Conservation (phyloP, 2,329 filamentous ascomycete genomes). For the Fusarium nelsonii region DNA sequence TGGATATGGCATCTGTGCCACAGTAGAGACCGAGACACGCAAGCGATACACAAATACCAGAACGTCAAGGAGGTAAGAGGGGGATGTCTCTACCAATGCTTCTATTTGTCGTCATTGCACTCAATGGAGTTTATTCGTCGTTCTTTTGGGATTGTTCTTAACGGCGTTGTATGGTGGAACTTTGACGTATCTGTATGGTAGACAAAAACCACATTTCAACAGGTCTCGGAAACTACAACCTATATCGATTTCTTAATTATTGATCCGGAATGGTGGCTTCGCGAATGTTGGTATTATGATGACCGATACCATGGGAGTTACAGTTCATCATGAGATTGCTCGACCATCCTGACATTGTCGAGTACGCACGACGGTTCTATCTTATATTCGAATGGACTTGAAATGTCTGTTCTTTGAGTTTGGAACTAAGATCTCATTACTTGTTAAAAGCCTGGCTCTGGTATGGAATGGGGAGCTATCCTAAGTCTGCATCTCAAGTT, state of each 20-base stretch:
- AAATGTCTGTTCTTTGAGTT: neutral
- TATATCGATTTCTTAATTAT: neutral
- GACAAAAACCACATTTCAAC: conserved; percentile 36
- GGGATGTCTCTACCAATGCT: neutral
- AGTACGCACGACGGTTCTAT: neutral
- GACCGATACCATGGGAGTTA: neutral
- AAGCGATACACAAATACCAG: neutral
- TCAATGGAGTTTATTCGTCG: conserved; percentile 41
- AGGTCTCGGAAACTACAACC: neutral
- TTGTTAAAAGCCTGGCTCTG: no score
- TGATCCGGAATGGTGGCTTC: no score
- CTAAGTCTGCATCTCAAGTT: no score
- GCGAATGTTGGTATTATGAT: neutral
- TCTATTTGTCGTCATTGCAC: conserved; percentile 20
- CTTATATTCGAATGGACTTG: neutral
- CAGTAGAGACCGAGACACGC: conserved; percentile 15
- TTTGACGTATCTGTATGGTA: conserved; percentile 37
- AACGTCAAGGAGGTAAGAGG: neutral
- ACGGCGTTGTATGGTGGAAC: conserved; percentile 43
- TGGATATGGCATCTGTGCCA: conserved; percentile 63
- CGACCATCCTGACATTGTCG: neutral
- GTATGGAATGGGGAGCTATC: no score
- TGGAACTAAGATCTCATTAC: no score
- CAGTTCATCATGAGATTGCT: neutral
- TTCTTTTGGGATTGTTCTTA: conserved; percentile 35